Conservation (phyloP, 2,329 filamentous ascomycete species). For the Talaromyces sp. region DNA sequence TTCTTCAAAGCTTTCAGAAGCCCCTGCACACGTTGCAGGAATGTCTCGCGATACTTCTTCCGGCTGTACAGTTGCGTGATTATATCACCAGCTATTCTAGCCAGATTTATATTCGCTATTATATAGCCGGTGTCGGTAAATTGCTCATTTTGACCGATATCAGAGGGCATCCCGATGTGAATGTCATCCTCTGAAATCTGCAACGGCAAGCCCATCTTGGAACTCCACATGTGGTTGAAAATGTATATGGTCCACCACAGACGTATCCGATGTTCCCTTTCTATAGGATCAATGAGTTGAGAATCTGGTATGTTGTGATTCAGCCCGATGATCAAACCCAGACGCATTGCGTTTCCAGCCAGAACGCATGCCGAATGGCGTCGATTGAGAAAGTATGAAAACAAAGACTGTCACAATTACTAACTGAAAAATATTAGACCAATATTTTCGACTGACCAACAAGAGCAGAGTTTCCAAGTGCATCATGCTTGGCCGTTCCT, state of each 20-base stretch:
- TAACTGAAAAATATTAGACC: neutral
- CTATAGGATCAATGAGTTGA: slow-evolving; percentile 32
- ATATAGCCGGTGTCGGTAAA: slow-evolving; percentile 33
- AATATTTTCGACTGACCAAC: slow-evolving; percentile 22
- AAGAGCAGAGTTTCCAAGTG: slow-evolving; percentile 41
- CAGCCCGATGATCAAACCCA: slow-evolving; percentile 39
- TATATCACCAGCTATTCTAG: slow-evolving; percentile 32
- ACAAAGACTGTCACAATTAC: slow-evolving; percentile 23
- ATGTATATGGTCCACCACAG: slow-evolving; percentile 38
- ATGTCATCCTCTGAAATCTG: slow-evolving; percentile 47
- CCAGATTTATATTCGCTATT: slow-evolving; percentile 33
- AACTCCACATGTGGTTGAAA: slow-evolving; percentile 44
- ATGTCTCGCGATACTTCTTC: slow-evolving; percentile 32
- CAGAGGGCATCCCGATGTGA: slow-evolving; percentile 34
- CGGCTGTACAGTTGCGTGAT: slow-evolving; percentile 31
- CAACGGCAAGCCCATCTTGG: slow-evolving; percentile 45
- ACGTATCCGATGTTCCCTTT: slow-evolving; percentile 32
- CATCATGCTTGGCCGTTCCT: slow-evolving; percentile 40
- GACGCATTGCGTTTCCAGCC: slow-evolving; percentile 37
- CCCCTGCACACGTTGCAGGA: slow-evolving; percentile 36
- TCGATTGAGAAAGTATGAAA: slow-evolving; percentile 33
- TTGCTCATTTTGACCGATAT: slow-evolving; percentile 27
- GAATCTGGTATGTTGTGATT: slow-evolving; percentile 38
- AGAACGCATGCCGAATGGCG: slow-evolving; percentile 28
- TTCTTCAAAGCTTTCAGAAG: slow-evolving; percentile 33